These are phyloP conservation scores for Metschnikowia lochheadii DNA, from an alignment of 805 yeast genomes.

Conservation along the genomic window DNA sequence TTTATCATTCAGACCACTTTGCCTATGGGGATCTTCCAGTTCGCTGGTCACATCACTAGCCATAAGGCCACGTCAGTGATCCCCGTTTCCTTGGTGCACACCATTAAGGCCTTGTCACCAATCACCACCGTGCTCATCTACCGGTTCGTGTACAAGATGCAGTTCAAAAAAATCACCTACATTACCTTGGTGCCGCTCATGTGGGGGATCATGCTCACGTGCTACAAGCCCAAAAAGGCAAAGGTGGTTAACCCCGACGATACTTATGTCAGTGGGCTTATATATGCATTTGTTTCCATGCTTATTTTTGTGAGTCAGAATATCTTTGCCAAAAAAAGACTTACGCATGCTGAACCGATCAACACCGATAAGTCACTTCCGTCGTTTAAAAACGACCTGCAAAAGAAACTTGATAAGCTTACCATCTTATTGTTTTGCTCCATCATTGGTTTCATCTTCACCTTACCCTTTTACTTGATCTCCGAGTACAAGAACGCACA, in stretches of 20 bases:
- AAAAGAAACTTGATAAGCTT: slow-evolving; percentile 57
- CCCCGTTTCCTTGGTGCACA: slow-evolving; percentile 93
- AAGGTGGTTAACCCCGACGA: slow-evolving; percentile 16
- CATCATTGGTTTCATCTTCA: slow-evolving; percentile 58
- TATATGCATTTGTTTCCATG: slow-evolving; percentile 54
- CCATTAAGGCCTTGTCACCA: slow-evolving; percentile 90
- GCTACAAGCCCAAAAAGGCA: slow-evolving; percentile 44
- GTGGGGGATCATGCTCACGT: slow-evolving; percentile 79
- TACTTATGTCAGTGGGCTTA: slow-evolving; percentile 36
- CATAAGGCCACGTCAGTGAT: slow-evolving; percentile 89
- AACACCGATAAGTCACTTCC: slow-evolving; percentile 21
- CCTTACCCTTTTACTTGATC: slow-evolving; percentile 62
- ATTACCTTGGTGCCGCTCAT: slow-evolving; percentile 75
- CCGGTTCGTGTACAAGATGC: slow-evolving; percentile 52
- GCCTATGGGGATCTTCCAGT: slow-evolving; percentile 95
- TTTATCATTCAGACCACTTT: slow-evolving; percentile 61
- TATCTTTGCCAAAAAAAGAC: slow-evolving; percentile 70
- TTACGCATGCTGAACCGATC: slow-evolving; percentile 45
- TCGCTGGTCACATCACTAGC: slow-evolving; percentile 84
- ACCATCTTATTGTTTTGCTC: slow-evolving; percentile 72
- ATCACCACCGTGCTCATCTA: slow-evolving; percentile 81
- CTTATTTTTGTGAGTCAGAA: slow-evolving; percentile 73
- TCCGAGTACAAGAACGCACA: slow-evolving; percentile 42
- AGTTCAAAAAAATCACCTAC: slow-evolving; percentile 65
- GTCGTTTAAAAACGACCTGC: slow-evolving; percentile 19